These are phyloP conservation scores for Fusarium tricinctum DNA, from an alignment of 2,329 filamentous ascomycete genomes.

Conservation along the genomic window DNA sequence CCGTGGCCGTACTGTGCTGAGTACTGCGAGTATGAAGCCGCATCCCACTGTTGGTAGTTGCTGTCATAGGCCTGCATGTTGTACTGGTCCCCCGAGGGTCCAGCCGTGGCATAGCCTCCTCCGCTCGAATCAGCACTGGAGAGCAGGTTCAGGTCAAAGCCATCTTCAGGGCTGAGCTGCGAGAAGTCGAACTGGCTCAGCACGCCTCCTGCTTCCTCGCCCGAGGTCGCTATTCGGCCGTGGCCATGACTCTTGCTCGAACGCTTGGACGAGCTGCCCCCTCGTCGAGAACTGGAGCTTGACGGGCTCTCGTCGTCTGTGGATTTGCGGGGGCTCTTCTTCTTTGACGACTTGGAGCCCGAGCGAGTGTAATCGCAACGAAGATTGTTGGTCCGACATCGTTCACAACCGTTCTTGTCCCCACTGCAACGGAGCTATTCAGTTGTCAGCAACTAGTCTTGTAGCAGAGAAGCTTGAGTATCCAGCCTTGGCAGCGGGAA, in stretches of 20 bases:
- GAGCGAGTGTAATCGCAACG: conserved; percentile 56
- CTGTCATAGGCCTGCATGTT: conserved; percentile 27
- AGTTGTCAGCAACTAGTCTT: conserved; percentile 27
- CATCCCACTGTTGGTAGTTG: conserved; percentile 40
- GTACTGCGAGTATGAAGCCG: conserved; percentile 38
- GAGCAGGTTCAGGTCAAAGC: conserved; percentile 49
- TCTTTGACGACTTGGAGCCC: conserved; percentile 52
- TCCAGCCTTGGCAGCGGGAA: conserved; percentile 8
- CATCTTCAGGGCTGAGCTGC: conserved; percentile 51
- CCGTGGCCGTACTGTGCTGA: conserved; percentile 40
- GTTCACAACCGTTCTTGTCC: conserved; percentile 56
- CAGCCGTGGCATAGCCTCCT: conserved; percentile 45
- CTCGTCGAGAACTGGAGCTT: conserved; percentile 39
- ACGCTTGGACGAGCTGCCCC: conserved; percentile 43
- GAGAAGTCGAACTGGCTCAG: conserved; percentile 50
- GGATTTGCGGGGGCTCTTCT: conserved; percentile 47
- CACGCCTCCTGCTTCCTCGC: conserved; percentile 43
- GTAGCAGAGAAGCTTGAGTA: conserved; percentile 3
- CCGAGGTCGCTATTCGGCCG: conserved; percentile 32
- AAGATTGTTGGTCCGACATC: conserved; percentile 52
- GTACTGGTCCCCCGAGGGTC: conserved; percentile 40
- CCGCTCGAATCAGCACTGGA: conserved; percentile 40
- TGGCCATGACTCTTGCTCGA: conserved; percentile 41
- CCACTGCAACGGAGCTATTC: conserved; percentile 56
- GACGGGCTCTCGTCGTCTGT: conserved; percentile 41